Conservation (phyloP, 2,329 filamentous ascomycete genomes). For the Colletotrichum spinosum region DNA sequence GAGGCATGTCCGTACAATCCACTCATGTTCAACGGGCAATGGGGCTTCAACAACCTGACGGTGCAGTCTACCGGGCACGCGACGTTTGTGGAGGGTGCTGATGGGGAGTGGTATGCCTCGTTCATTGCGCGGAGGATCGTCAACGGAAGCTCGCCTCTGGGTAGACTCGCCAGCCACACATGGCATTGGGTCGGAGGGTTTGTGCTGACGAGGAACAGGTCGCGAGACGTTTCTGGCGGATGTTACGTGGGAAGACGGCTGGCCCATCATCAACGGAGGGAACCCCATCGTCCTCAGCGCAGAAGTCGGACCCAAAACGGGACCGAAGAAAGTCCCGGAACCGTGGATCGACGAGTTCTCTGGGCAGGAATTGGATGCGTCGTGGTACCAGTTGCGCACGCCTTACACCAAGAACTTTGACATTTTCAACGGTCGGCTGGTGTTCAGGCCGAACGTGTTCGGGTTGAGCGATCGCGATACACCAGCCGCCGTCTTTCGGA, state of each 20-base stretch:
- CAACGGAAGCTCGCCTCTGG: conserved; percentile 35
- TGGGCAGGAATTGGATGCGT: neutral
- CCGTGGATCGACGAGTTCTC: conserved; percentile 25
- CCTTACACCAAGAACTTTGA: conserved; percentile 23
- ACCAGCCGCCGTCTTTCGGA: conserved; percentile 43
- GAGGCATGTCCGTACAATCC: conserved; percentile 52
- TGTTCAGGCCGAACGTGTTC: conserved; percentile 45
- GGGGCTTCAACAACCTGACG: conserved; percentile 33
- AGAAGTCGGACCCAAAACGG: conserved; percentile 10
- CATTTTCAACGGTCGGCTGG: conserved; percentile 39
- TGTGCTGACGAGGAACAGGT: neutral
- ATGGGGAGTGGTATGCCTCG: conserved; percentile 39
- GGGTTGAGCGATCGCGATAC: conserved; percentile 44
- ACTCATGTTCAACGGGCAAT: conserved; percentile 38
- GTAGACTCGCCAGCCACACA: neutral
- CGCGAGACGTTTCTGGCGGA: conserved; percentile 40
- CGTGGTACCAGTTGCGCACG: conserved; percentile 35
- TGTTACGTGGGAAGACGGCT: conserved; percentile 39
- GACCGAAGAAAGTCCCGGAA: neutral
- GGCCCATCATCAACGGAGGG: conserved; percentile 40
- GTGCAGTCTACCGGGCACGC: conserved; percentile 40
- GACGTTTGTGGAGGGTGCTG: conserved; percentile 36
- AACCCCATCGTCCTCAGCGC: conserved; percentile 23
- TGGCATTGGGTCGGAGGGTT: neutral
- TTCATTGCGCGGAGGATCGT: conserved; percentile 38